Conservation (phyloP, 2,329 filamentous ascomycete species). For the Huntiella omanensis region DNA sequence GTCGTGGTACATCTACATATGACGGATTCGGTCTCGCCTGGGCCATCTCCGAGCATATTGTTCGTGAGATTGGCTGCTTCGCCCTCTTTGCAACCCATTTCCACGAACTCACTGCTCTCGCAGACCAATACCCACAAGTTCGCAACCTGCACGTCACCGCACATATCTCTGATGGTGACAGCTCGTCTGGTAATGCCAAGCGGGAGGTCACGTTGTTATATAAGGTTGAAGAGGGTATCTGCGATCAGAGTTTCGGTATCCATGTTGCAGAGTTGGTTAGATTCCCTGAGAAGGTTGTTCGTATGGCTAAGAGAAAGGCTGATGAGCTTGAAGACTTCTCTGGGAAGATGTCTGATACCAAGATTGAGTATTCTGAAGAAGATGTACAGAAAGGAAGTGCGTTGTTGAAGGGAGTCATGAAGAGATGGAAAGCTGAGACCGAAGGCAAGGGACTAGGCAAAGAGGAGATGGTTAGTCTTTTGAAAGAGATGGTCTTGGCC, state of each 20-base stretch:
- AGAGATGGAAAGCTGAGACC: slow-evolving; percentile 69
- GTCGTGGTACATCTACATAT: slow-evolving; percentile 91
- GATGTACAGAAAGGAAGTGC: slow-evolving; percentile 80
- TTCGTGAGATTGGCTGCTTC: slow-evolving; percentile 86
- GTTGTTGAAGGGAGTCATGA: slow-evolving; percentile 64
- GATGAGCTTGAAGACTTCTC: slow-evolving; percentile 96
- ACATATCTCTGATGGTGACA: slow-evolving; percentile 45
- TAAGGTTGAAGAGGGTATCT: slow-evolving; percentile 88
- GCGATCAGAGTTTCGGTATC: slow-evolving; percentile 94
- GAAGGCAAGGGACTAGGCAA: slow-evolving; percentile 37
- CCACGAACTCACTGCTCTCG: slow-evolving; percentile 85
- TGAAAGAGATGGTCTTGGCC: slow-evolving; percentile 60
- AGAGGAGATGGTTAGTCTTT: slow-evolving; percentile 57
- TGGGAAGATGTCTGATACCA: slow-evolving; percentile 47
- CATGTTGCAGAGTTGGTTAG: slow-evolving; percentile 93
- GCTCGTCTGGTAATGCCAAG: slow-evolving; percentile 30
- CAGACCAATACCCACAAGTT: slow-evolving; percentile 71
- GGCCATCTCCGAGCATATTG: slow-evolving; percentile 95
- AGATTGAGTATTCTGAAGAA: slow-evolving; percentile 50
- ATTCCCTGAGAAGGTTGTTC: slow-evolving; percentile 91
- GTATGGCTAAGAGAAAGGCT: slow-evolving; percentile 98
- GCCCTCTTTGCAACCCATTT: slow-evolving; percentile 96
- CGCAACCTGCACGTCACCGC: slow-evolving; percentile 90
- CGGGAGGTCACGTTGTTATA: slow-evolving; percentile 89
- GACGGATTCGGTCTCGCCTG: slow-evolving; percentile 97